Conservation (phyloP, 345 rosid species). For the Euphorbia pulcherrima region DNA sequence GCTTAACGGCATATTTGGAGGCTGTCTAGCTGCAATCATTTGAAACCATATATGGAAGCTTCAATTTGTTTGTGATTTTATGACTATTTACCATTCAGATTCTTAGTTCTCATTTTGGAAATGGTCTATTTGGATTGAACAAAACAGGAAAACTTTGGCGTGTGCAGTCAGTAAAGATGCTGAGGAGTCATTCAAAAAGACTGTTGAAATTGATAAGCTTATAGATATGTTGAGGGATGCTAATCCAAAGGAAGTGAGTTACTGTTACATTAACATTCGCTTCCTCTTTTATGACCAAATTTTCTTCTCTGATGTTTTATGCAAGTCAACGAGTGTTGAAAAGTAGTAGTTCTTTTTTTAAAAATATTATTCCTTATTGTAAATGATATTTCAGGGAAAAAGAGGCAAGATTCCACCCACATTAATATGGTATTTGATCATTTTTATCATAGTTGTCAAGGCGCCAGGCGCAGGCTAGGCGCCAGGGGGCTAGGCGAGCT, state of each 20-base stretch:
- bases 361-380: not conserved
- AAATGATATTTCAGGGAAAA: not conserved
- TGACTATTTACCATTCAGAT: not conserved
- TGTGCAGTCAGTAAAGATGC: conserved; percentile 78
- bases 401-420: not conserved
- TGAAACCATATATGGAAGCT: not conserved
- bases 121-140: conserved; percentile 46
- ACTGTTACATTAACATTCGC: not conserved
- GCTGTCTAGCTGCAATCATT: not conserved
- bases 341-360: not conserved
- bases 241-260: conserved; percentile 61
- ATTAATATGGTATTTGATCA: not conserved
- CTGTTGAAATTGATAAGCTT: conserved; percentile 74
- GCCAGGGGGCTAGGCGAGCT: too few species aligned
- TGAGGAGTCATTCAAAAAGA: conserved; percentile 85
- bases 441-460: too few species aligned
- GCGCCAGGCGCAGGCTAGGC: too few species aligned
- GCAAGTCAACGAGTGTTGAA: not conserved
- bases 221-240: conserved; percentile 74
- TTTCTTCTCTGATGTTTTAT: not conserved
- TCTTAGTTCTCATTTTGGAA: conserved; percentile 20
- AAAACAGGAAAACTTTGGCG: conserved; percentile 85
- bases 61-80: not conserved
- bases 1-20: not conserved
- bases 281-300: not conserved